These are phyloP conservation scores for Trichoderma cornu-damae DNA, from an alignment of 2,329 filamentous ascomycete species.

Conservation along the genomic window DNA sequence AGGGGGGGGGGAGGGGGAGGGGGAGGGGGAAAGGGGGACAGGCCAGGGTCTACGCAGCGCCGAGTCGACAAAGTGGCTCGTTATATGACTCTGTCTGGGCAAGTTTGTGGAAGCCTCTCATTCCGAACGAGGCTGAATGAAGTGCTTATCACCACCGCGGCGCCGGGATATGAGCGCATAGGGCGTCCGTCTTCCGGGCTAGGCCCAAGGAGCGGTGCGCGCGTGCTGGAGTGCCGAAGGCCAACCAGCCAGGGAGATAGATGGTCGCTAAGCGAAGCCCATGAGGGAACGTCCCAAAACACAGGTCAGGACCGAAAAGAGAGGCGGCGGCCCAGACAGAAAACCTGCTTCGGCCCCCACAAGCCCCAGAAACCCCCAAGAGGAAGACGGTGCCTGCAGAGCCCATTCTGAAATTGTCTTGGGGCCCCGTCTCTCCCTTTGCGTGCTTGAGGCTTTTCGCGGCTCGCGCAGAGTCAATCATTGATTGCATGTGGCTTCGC, in stretches of 20 bases:
- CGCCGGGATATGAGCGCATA: not conserved
- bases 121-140: constrained; percentile 7
- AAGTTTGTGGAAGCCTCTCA: not conserved
- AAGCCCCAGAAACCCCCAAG: not conserved
- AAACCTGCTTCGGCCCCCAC: constrained; percentile 13
- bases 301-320: not conserved
- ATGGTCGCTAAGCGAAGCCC: constrained; percentile 10
- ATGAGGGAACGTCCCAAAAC: constrained; percentile 2
- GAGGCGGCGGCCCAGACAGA: not conserved
- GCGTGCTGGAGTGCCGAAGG: constrained; percentile 6
- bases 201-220: constrained; percentile 8
- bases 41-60: not conserved
- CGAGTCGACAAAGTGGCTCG: not conserved
- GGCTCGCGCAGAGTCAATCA: constrained; percentile 7
- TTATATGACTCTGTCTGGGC: not conserved
- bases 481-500: constrained; percentile 11
- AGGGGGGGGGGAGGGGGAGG: too few relatives aligned
- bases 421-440: not conserved
- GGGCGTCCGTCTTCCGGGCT: constrained; percentile 4
- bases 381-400: not conserved
- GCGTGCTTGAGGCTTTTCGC: constrained; percentile 10
- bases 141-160: constrained; percentile 6
- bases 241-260: not conserved
- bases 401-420: not conserved
- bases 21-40: too few relatives aligned